A percentile compares a stretch with the other conserved stretches of the same genome.
Conservation (phyloP, 306 rosid species). For the Pachyrhizus erosus region DNA sequence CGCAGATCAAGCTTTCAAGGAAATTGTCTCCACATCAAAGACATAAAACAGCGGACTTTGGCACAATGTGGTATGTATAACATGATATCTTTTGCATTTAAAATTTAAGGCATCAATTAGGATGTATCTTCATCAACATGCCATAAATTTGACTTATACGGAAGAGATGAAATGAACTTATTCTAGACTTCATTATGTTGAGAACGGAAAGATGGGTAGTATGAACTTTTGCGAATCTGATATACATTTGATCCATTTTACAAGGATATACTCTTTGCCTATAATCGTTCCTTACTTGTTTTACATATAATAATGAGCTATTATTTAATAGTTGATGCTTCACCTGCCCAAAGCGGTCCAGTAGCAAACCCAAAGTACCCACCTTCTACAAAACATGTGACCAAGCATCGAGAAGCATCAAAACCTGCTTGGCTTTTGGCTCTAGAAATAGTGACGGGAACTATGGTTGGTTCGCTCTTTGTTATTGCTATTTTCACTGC, state of each 20-base stretch:
- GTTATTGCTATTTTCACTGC: constrained; percentile 76
- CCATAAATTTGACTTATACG: neutral
- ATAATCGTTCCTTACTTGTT: constrained; percentile 11
- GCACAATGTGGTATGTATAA: constrained; percentile 70
- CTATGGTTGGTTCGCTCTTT: constrained; percentile 73
- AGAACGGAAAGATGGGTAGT: neutral
- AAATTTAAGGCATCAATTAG: constrained; percentile 2
- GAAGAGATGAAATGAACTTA: constrained; percentile 13
- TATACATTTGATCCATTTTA: neutral
- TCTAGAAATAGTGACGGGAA: constrained; percentile 81
- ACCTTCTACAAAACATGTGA: constrained; percentile 39
- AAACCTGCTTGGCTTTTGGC: constrained; percentile 92
- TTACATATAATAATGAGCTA: constrained; percentile 39
- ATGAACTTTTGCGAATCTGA: constrained; percentile 13
- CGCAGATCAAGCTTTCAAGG: constrained; percentile 92
- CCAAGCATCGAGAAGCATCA: constrained; percentile 66
- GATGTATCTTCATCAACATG: neutral
- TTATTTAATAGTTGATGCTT: constrained; percentile 57
- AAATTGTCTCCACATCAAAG: constrained; percentile 76
- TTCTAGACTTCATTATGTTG: neutral
- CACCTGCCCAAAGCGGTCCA: constrained; percentile 60
- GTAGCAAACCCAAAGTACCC: constrained; percentile 50
- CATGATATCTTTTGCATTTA: constrained; percentile 22
- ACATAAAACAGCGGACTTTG: constrained; percentile 70
- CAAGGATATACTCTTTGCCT: neutral